Base-by-base conservation (phyloP, 2,329 filamentous ascomycete genomes). In the Xylaria sp. region DNA sequence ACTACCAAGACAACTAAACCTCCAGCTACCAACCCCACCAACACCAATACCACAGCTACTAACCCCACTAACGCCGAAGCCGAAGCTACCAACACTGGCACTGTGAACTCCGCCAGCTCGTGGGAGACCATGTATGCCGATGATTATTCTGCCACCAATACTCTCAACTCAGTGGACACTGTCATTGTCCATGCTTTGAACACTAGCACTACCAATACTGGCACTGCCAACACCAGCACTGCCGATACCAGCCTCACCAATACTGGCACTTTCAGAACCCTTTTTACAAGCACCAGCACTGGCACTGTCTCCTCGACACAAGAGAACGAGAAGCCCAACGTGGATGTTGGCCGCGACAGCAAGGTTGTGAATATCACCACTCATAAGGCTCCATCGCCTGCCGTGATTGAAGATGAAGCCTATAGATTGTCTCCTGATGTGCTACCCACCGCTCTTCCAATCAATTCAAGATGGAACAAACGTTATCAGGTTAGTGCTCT, bases 381-480 rank as follows among this genome's bases (percentile, higher is more conserved):
- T 17, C 17, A 46, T 26, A 36, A 49, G 31, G 3, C 40, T 23
- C 36, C 48, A 23, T 59, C 53, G 11, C 28, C 53, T 11, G 15
- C 53, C 26, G 11, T 10, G 13, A 5, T 15, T 26, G 23, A 56
- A 31, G 44, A 15, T 33, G 63, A 11, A 42, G 3, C 28, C 7
- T 59, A 53, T 5, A 26, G 42, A n/a, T 54, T 48, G 23, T 53
- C 48, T 31, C 56, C 59, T 26, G 31, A 61, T 11, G 36, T 23
- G 87, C 88, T 58, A 90, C 90, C 57, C 94, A 42, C 28, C 94
- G 26, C 38, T n/a, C 51, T 65, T 23, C 61, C 56, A n/a, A 15
- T 28, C 15, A 26, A 68, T 46, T 68, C 92, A 92, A 95, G 96
- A 76, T 86, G 28, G 28, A 28, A 86, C 74, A 90, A 89, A 79